These are phyloP conservation scores for Quercus variabilis DNA, from an alignment of 306 rosid species.

Conservation along the genomic window DNA sequence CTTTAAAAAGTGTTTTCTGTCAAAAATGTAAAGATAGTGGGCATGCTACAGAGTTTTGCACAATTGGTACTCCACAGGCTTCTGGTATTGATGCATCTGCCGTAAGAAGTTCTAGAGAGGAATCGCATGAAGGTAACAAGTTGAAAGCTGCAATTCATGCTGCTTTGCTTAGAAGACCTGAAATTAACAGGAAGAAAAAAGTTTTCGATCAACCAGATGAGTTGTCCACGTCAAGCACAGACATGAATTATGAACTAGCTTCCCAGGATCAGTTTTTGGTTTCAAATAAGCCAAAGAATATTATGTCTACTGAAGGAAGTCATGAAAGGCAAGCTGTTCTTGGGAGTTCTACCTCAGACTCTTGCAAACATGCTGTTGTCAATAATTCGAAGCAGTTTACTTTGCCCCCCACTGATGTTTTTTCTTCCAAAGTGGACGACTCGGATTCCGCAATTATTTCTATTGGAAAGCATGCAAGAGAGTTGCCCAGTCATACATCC, in stretches of 20 bases:
- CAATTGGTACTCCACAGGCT: slow-evolving; percentile 29
- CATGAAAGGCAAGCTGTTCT: slow-evolving; percentile 27
- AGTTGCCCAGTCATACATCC: slow-evolving; percentile 33
- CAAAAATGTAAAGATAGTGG: slow-evolving; percentile 59
- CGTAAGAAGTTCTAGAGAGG: slow-evolving; percentile 51
- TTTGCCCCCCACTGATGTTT: slow-evolving; percentile 25
- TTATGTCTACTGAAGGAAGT: slow-evolving; percentile 40
- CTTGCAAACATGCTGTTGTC: slow-evolving; percentile 27
- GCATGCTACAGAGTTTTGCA: slow-evolving; percentile 59
- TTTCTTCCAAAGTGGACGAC: slow-evolving; percentile 33
- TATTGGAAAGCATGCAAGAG: slow-evolving; percentile 42
- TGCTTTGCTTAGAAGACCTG: slow-evolving; percentile 79
- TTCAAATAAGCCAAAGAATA: slow-evolving; percentile 43
- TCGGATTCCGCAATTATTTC: slow-evolving; percentile 28
- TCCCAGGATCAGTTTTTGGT: slow-evolving; percentile 37
- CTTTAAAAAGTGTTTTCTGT: slow-evolving; percentile 46
- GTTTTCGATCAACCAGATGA: slow-evolving; percentile 47
- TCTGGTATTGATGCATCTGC: slow-evolving; percentile 43
- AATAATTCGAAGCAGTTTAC: slow-evolving; percentile 35
- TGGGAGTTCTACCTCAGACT: slow-evolving; percentile 35
- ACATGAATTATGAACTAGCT: slow-evolving; percentile 39
- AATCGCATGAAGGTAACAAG: slow-evolving; percentile 44
- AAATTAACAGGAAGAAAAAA: slow-evolving; percentile 64
- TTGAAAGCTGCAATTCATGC: slow-evolving; percentile 82
- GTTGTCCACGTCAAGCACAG: slow-evolving; percentile 37